Evolutionary conservation across 192 early-diverging fungal species (phyloP).

Genomic region (Chytriomyces sp.): DNA sequence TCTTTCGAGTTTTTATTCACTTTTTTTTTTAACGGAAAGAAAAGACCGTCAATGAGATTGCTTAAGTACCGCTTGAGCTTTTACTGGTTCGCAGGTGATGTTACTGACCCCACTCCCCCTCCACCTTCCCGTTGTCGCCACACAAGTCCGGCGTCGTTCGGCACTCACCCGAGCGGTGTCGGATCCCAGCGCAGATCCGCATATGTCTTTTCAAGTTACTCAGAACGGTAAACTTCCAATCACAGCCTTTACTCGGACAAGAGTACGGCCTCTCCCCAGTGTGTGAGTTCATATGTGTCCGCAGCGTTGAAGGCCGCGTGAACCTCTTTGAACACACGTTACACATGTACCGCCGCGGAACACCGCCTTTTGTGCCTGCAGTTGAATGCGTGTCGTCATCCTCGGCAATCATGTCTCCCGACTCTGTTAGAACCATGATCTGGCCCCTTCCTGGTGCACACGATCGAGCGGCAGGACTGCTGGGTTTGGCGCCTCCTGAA

Average conservation of each 20-base stretch:
- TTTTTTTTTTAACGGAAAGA: constrained; percentile 9
- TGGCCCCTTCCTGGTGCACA: not conserved
- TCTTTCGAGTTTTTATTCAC: not conserved
- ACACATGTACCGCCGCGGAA: constrained; percentile 35
- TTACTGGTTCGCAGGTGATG: not conserved
- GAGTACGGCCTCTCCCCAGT: constrained; percentile 38
- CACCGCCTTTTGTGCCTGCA: not conserved
- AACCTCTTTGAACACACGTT: constrained; percentile 38
- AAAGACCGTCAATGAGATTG: not conserved
- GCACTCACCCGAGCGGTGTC: not conserved
- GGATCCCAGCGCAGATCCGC: constrained; percentile 32
- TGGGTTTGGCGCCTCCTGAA: no score
- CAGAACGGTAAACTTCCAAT: constrained; percentile 40
- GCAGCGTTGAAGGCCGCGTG: constrained; percentile 37
- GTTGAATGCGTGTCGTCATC: constrained; percentile 13
- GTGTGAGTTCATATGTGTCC: constrained; percentile 42
- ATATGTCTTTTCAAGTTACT: constrained; percentile 39
- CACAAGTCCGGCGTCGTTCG: not conserved
- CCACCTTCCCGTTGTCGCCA: not conserved
- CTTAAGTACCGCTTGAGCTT: no score
- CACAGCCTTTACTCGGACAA: constrained; percentile 34
- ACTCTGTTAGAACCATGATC: constrained; percentile 26
- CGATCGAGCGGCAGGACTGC: no score
- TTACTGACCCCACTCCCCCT: constrained; percentile 23
- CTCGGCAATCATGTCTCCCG: constrained; percentile 34